Evolutionary conservation across 495 filamentous ascomycete genomes (phyloP), one percentile per base, ranked within the genome.

Genomic region (Penicillium subrubescens): DNA sequence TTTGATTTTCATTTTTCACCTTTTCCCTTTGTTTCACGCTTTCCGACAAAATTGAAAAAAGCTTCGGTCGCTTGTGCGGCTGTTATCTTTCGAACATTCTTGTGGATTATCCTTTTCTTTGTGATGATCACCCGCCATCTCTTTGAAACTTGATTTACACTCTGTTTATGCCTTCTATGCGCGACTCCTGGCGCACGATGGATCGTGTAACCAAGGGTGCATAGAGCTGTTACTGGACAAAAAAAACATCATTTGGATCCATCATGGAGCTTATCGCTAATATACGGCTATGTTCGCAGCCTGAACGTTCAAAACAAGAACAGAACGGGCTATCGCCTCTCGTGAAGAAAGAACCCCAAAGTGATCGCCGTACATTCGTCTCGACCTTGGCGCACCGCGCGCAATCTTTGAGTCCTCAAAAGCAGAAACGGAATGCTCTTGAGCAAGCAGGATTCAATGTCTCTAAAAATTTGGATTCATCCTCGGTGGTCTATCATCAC

Each of bases 261-360:
- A 59, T 21, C n/a, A 59, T 59, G 57, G 57, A 44, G 35, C 3
- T 59, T 12, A 25, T 48, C 15, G 29, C 57, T 59, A 59, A 59
- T 34, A 31, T 50, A 8, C 21, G 33, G 25, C 50, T 51, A n/a
- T 52, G 34, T 25, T 35, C 21, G 7, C 35, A 35, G 61, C 41
- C 61, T 29, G 21, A 56, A 3, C 21, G 5, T 14, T 2, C 33
- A 7, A 23, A 21, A 56, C 53, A 56, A n/a, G n/a, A 25, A 10
- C n/a, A 5, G n/a, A 50, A 63, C 14, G 19, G 34, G 33, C 34
- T 48, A 7, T 57, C 37, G 21, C 46, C 39, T 21, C 14, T 0
- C 2, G 7, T 55, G 27, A 61, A 33, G 33, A 29, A 54, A 35
- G 51, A 57, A 19, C 3, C 25, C 17, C 3, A 29, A n/a, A 10